Evolutionary conservation across 352 stramenopile species (phyloP).

Genomic region (Globisporangium carolinianum): DNA sequence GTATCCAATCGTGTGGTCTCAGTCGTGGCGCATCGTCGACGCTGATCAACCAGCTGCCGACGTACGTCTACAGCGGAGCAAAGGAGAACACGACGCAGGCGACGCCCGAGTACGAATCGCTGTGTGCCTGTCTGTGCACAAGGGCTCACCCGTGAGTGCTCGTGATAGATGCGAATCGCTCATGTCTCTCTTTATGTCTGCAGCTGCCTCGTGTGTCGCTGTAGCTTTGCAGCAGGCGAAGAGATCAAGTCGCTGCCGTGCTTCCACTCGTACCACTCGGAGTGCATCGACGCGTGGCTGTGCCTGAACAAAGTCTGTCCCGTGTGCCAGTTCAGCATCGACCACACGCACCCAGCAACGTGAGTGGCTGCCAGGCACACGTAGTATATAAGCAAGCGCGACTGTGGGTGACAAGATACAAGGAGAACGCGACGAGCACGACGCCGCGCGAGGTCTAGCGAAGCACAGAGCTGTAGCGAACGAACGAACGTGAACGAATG

Average conservation of each 20-base stretch:
- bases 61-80: slow-evolving; percentile 59
- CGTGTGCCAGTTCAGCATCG: slow-evolving; percentile 82
- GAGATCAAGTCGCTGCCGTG: slow-evolving; percentile 92
- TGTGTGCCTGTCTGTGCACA: slow-evolving; percentile 1
- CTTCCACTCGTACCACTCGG: slow-evolving; percentile 91
- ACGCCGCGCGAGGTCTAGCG: too few species aligned
- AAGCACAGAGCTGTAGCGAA: too few species aligned
- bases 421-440: too few species aligned
- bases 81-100: slow-evolving; percentile 33
- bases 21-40: slow-evolving; percentile 54
- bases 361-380: not conserved
- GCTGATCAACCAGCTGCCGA: slow-evolving; percentile 77
- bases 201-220: slow-evolving; percentile 91
- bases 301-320: slow-evolving; percentile 90
- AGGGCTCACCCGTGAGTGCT: too few species aligned
- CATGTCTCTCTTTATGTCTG: slow-evolving; percentile 1
- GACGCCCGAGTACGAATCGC: slow-evolving; percentile 43
- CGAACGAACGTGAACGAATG: too few species aligned
- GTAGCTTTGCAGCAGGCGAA: slow-evolving; percentile 84
- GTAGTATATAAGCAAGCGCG: too few species aligned
- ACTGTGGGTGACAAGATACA: too few species aligned
- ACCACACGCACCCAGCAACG: slow-evolving; percentile 19
- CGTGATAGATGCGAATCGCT: not conserved
- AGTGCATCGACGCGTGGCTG: slow-evolving; percentile 92
- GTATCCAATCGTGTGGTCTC: not conserved